Evolutionary conservation across 495 filamentous ascomycete species (phyloP), one percentile per base, ranked within the genome.

Genomic region (Haplographium delicatum): DNA sequence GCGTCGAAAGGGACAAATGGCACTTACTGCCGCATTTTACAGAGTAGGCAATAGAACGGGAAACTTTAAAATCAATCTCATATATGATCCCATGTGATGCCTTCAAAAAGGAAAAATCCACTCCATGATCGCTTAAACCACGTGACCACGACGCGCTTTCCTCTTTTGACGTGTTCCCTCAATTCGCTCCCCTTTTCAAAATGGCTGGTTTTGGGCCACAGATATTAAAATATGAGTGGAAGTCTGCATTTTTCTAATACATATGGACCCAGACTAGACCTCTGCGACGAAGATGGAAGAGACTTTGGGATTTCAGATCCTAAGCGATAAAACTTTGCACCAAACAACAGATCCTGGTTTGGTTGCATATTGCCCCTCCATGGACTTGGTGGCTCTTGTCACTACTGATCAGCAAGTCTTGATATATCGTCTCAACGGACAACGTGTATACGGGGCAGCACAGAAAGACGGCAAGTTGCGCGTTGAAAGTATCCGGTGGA

Each of bases 371-470:
- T 91, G 88, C 68, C 89, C 89, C 8, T 80, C 80, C 20, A 87
- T 91, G 78, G 87, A 93, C 67, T 74, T 96, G 45, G 69, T 88
- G 33, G 83, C 83, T 10, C 68, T 88, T 27, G 84, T 82, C n/a
- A 82, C 82, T 3, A 68, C 76, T 11, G 78, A 84, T 50, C 75
- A 81, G 22, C 71, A 81, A 46, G 61, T 88, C 30, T 66, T 75
- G 46, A 77, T 86, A 9, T 86, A 79, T 59, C 70, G 88, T 54
- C 57, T 88, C 41, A 89, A 86, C 45, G 82, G 82, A 0, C 83
- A 85, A 58, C 69, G 74, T 4, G 81, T 85, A 2, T 84, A 91
- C 59, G 81, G 86, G 5, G 45, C 56, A 22, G 18, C 54, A 10
- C 55, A 56, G 44, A 61, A 59, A 47, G 25, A 20, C 19, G 33